These are phyloP conservation scores for Beauveria rudraprayagi DNA, from an alignment of 2,329 filamentous ascomycete species.

Conservation along the genomic window DNA sequence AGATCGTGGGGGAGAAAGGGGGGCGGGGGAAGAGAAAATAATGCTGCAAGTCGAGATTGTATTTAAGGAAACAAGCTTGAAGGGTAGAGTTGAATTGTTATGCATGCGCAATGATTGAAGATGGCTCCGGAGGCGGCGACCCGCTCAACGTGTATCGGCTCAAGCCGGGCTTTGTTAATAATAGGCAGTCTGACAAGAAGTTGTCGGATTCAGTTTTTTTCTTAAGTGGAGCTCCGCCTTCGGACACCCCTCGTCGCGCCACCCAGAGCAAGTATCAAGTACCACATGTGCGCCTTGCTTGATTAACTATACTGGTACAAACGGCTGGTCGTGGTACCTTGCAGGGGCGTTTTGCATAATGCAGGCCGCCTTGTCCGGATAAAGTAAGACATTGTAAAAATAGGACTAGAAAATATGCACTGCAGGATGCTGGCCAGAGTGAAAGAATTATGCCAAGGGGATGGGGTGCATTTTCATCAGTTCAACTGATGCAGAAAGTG, in stretches of 20 bases:
- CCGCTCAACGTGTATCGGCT: background rate
- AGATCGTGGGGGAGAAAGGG: background rate
- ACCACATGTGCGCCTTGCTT: background rate
- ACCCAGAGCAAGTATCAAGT: background rate
- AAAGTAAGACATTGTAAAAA: no score
- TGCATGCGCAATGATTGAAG: no score
- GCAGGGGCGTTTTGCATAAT: background rate
- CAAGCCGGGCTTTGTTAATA: background rate
- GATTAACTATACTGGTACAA: background rate
- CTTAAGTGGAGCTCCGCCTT: conserved; percentile 4
- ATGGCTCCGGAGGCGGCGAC: background rate
- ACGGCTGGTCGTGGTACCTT: conserved; percentile 1
- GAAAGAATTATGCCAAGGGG: no score
- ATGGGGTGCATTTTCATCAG: no score
- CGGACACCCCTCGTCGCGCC: conserved; percentile 6
- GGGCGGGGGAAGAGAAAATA: no score
- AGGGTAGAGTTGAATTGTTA: background rate
- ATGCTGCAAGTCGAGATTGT: no score
- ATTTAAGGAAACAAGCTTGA: background rate
- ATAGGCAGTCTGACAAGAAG: background rate
- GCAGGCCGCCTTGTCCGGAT: no score
- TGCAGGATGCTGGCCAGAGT: no score
- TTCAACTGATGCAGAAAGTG: no score
- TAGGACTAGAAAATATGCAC: no score
- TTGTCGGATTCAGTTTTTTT: background rate